Evolutionary conservation across 2,329 filamentous ascomycete species (phyloP), one percentile per base, ranked within the genome.

Genomic region (Cadophora gregata): DNA sequence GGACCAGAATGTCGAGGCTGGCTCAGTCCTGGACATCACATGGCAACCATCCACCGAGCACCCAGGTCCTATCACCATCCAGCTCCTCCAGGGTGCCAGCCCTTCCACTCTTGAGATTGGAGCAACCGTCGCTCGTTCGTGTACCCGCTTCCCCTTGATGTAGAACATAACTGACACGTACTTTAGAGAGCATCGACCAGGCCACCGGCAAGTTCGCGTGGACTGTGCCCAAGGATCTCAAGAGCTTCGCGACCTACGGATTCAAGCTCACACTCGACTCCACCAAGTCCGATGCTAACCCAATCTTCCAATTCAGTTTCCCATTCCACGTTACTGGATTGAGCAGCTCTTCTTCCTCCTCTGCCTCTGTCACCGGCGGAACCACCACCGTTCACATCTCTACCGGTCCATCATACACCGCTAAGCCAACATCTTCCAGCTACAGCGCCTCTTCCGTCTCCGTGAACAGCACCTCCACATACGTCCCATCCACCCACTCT

Each of bases 251-350:
- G 62, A 81, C 82, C 74, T 90, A 89, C 78, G 88, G 87, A 71
- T 80, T 90, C 76, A 80, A 82, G 79, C 80, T 90, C 78, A 77
- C 77, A 69, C 80, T 83, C 42, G 82, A 85, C 71, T 78, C 77
- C 70, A 75, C 87, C 79, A 63, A 79, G 25, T 69, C 82, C 74
- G 10, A 29, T 29, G 29, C 59, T 29, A 53, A 29, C 47, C 45
- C 29, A 10, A 78, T 82, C 75, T 87, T 86, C 83, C 86, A 90
- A 82, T 89, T 84, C 83, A 87, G 85, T 65, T 84, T 83, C 80
- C 86, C 86, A 72, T 90, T 90, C 75, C 68, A 72, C 63, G 73
- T 78, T 61, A 55, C 63, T 9, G 69, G 67, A 14, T 62, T 61
- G 42, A 16, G 62, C 25, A 33, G 55, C 45, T 47, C 59, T n/a